Evolutionary conservation across 352 stramenopile genomes (phyloP).

Genomic region (Thalassiosira oceanica): DNA sequence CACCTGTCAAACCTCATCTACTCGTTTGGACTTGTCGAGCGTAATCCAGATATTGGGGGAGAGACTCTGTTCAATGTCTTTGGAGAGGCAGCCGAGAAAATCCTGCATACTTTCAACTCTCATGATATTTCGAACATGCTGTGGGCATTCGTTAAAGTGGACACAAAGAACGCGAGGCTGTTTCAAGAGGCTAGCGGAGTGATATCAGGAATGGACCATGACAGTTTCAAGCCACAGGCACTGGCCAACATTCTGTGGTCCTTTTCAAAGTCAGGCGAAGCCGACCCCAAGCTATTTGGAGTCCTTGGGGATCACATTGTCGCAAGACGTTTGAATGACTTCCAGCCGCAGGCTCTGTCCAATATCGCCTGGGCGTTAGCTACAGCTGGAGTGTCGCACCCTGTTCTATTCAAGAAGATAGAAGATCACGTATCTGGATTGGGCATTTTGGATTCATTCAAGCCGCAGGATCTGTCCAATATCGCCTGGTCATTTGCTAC

Average conservation of each 20-base stretch:
- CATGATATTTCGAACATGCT: constrained; percentile 33
- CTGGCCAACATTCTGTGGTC: neutral
- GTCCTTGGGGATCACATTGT: neutral
- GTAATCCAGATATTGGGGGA: too few species aligned
- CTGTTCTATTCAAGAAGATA: constrained; percentile 3
- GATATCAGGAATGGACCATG: too few species aligned
- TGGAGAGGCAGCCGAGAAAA: too few species aligned
- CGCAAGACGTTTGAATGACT: constrained; percentile 6
- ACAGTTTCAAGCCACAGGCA: too few species aligned
- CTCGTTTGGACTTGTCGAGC: too few species aligned
- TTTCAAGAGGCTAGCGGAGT: too few species aligned
- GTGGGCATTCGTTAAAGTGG: constrained; percentile 32
- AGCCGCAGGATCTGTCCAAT: constrained; percentile 11
- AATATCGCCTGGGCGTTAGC: constrained; percentile 32
- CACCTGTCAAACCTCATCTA: too few species aligned
- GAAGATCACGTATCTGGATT: neutral
- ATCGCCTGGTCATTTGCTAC: constrained; percentile 9
- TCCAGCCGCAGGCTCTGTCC: constrained; percentile 19
- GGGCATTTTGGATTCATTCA: neutral
- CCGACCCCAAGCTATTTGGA: neutral
- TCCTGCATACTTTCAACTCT: too few species aligned
- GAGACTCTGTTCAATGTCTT: too few species aligned
- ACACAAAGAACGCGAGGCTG: too few species aligned
- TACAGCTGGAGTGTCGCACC: constrained; percentile 3
- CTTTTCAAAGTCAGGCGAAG: neutral